phyloP scores from a whole-genome alignment of 345 rosid species.

The Passiflora organensis region DNA sequence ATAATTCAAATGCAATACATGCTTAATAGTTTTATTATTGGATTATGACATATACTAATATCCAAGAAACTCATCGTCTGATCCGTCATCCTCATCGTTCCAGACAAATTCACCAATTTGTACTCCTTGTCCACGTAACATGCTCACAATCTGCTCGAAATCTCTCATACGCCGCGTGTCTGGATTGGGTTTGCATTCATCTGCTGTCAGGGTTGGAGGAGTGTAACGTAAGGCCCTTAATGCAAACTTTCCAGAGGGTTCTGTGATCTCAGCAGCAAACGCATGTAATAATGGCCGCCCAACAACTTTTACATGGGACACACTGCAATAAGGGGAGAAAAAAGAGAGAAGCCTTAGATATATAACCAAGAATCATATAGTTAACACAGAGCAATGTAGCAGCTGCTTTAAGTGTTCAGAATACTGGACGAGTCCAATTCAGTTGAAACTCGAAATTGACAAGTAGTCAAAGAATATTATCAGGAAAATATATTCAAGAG shows the following conservation, averaged over 20 bases:
- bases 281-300: constrained; percentile 60
- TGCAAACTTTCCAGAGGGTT: constrained; percentile 47
- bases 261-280: constrained; percentile 37
- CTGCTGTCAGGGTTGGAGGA: constrained; percentile 25
- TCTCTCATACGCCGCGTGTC: constrained; percentile 24
- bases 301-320: constrained; percentile 53
- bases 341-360: constrained; percentile 8
- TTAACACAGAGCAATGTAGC: too few relatives aligned
- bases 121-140: constrained; percentile 36
- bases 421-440: too few relatives aligned
- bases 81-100: constrained; percentile 43
- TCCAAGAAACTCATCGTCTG: constrained; percentile 32
- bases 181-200: background rate
- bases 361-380: too few relatives aligned
- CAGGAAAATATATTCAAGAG: constrained; percentile 4
- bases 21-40: too few relatives aligned
- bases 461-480: background rate
- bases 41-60: too few relatives aligned
- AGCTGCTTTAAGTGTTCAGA: too few relatives aligned
- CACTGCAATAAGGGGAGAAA: constrained; percentile 40
- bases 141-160: constrained; percentile 45
- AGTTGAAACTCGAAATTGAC: background rate
- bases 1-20: too few relatives aligned
- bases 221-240: constrained; percentile 42
- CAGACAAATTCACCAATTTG: constrained; percentile 28